Evolutionary conservation across 305 asterid genomes (phyloP), one percentile per base, ranked within the genome.

Genomic region (Fraxinus latifolia): DNA sequence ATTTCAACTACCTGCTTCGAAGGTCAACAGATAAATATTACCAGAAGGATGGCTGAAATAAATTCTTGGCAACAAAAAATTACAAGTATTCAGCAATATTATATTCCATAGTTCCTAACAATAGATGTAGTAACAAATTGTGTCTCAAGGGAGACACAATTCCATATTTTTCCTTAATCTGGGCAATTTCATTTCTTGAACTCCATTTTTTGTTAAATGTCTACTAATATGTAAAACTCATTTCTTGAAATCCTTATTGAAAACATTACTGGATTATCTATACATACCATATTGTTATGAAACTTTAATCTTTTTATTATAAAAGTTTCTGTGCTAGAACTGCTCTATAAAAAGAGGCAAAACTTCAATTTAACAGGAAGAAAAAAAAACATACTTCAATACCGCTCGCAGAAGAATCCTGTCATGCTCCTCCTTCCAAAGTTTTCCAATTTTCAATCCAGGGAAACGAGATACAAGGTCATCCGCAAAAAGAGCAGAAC

Each of bases 391-490:
- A 32, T 91, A 94, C 99, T 90, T 96, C 90, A 91, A 83, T 60
- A 94, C 95, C 50, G 99, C 98, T 84, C 86, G 92, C 86, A 96
- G 91, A 76, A 96, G 91, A 62, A 91, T 70, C 84, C 90, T 85
- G 76, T 96, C 99, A 68, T 96, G 98, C 76, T 90, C 90, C 86
- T 90, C 97, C 87, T 91, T 96, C 99, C 99, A 96, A 81, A 91
- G 47, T 88, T 88, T 91, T 87, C 98, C 98, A 86, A 94, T 94
- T 87, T 81, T 94, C 72, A 96, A 83, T 82, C 94, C 98, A 72
- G 98, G 97, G 87, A 82, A 88, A 80, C 95, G 93, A 34, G 90
- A 86, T 76, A 93, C 42, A 62, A 94, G 87, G 84, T 91, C 98
- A 85, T 92, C 96, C 1, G 89, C 34, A 85, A 94, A 96, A 85